A percentile compares a stretch with the other conserved stretches of the same genome.
Conservation (phyloP, 2,329 filamentous ascomycete genomes). For the Domatiomyces globalis region DNA sequence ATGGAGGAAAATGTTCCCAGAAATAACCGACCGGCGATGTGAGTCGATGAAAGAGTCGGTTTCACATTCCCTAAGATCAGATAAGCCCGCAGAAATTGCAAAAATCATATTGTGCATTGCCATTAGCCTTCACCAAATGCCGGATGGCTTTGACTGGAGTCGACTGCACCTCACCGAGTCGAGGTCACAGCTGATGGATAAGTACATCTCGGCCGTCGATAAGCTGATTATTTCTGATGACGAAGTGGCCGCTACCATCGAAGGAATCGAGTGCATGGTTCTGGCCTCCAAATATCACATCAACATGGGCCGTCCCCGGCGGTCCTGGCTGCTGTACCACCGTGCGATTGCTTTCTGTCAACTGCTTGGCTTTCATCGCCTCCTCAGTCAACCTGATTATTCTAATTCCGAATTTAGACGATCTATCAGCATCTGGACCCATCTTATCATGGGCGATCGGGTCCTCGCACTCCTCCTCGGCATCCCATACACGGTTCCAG, state of each 20-base stretch:
- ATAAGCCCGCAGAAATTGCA: slow-evolving; percentile 26
- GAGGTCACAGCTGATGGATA: slow-evolving; percentile 32
- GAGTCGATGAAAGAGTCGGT: slow-evolving; percentile 24
- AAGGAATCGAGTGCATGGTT: slow-evolving; percentile 40
- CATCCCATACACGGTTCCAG: slow-evolving; percentile 32
- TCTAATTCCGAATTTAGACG: slow-evolving; percentile 20
- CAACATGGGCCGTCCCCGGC: slow-evolving; percentile 41
- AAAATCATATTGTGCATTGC: slow-evolving; percentile 33
- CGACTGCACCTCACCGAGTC: slow-evolving; percentile 26
- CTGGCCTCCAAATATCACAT: slow-evolving; percentile 40
- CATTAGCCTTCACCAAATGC: slow-evolving; percentile 30
- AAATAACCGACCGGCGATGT: slow-evolving; percentile 19
- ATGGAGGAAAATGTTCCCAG: slow-evolving; percentile 25
- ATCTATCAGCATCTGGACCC: slow-evolving; percentile 27
- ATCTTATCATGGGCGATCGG: slow-evolving; percentile 33
- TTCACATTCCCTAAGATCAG: slow-evolving; percentile 23
- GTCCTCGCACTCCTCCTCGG: slow-evolving; percentile 41
- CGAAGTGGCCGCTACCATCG: slow-evolving; percentile 36
- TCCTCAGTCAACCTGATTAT: slow-evolving; percentile 19
- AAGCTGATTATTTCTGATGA: slow-evolving; percentile 37
- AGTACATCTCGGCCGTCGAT: slow-evolving; percentile 34
- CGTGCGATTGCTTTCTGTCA: slow-evolving; percentile 39
- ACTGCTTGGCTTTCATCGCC: slow-evolving; percentile 35
- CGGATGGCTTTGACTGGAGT: slow-evolving; percentile 26
- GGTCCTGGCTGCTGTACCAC: slow-evolving; percentile 39